Base-by-base conservation (phyloP, 164 flowering plant genomes). In the Sedum album region DNA sequence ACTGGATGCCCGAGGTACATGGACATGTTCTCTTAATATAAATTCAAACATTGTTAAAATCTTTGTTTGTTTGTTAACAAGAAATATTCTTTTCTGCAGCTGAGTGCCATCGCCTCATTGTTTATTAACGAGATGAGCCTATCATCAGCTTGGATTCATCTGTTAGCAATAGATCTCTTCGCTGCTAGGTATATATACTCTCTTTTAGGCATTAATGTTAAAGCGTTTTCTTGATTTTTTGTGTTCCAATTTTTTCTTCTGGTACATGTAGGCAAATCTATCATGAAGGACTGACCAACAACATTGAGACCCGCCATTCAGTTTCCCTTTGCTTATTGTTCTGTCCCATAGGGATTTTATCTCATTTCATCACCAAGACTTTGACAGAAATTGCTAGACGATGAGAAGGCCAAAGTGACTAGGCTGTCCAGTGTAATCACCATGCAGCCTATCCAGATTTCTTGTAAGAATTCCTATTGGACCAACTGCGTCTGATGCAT, bases 91-190 rank as follows among this genome's bases (percentile, higher is more conserved):
- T 35, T 35, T 70, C 53, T 78, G 74, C 84, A 94, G 99, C 77
- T 94, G 28, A 75, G 86, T 48, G 91, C 93, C 36, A 94, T 94
- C 26, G 82, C 86, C 41, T 88, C 82, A 77, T 84, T 94, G 96
- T 94, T 94, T 76, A 75, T 93, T 31, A 88, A 71, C 71, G 97
- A 94, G 72, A 82, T 91, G 87, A 90, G 97, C 11, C 68, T 94
- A 69, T 90, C 97, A 73, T 94, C 99, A 51, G 99, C 96, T 3
- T 94, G 97, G 99, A 82, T 94, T 79, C 99, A 90, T 73, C 74
- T 90, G 73, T 73, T 94, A 73, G 90, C 76, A 42, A 76, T 94
- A 0, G 97, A 91, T 83, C 91, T 94, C 70, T 94, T 88, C 76
- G 97, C 99, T 46, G 97, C 97, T 73, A 91, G 99, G 97, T 91